Conservation (phyloP, 169 alveolate genomes). For the Eimeria tenella region DNA sequence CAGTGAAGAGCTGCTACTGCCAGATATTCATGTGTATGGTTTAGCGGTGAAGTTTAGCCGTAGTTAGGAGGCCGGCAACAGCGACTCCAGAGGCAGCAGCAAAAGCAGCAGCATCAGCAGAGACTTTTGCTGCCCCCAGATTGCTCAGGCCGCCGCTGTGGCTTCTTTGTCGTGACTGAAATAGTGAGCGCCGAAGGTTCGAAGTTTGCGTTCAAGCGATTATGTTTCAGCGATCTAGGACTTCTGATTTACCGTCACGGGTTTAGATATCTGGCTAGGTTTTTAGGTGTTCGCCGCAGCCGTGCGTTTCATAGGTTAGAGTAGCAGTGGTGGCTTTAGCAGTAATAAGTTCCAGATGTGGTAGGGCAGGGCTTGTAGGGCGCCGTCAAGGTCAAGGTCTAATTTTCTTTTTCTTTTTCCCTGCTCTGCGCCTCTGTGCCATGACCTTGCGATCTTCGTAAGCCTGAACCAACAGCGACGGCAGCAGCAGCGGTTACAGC, state of each 20-base stretch:
- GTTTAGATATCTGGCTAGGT: too few relatives aligned
- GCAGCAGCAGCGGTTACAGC: not conserved
- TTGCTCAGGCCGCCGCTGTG: not conserved
- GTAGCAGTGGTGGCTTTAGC: too few relatives aligned
- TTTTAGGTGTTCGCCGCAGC: too few relatives aligned
- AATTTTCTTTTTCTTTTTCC: not conserved
- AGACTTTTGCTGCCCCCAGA: not conserved
- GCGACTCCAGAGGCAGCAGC: not conserved
- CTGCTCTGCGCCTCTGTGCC: conserved; percentile 21
- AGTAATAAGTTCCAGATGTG: too few relatives aligned
- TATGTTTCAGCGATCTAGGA: too few relatives aligned
- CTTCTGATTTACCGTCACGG: too few relatives aligned
- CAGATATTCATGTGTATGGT: not conserved
- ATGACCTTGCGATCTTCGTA: conserved; percentile 38
- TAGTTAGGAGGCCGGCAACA: too few relatives aligned
- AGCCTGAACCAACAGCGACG: conserved; percentile 32
- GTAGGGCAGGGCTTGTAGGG: not conserved
- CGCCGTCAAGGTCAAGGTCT: not conserved
- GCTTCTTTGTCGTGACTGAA: not conserved
- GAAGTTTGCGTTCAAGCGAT: too few relatives aligned
- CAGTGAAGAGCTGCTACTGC: too few relatives aligned
- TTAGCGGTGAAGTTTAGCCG: not conserved
- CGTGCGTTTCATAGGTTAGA: too few relatives aligned
- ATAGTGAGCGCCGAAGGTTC: too few relatives aligned
- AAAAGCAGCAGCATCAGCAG: not conserved